Evolutionary conservation across 176 grass and related monocot species (phyloP).

Genomic region (Bonia amplexicaulis): DNA sequence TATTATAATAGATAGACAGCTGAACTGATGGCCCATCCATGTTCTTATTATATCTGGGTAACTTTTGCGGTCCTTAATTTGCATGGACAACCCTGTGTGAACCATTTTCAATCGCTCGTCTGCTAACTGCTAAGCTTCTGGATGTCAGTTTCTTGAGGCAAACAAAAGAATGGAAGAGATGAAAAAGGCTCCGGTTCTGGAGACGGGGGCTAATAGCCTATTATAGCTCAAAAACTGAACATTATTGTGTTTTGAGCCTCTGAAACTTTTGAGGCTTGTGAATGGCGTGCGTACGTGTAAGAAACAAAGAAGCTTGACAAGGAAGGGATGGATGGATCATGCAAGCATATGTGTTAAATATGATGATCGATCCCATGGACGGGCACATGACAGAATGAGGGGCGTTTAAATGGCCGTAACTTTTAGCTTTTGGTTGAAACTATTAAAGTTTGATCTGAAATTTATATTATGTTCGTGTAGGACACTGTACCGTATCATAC

Average conservation of each 20-base stretch:
- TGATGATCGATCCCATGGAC: conserved; percentile 13
- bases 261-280: neutral
- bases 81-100: neutral
- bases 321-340: neutral
- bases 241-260: no score
- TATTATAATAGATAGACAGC: neutral
- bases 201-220: no score
- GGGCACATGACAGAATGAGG: neutral
- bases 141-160: neutral
- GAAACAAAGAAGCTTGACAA: neutral
- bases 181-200: neutral
- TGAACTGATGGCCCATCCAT: neutral
- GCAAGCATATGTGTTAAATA: neutral
- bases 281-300: neutral
- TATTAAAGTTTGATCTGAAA: no score
- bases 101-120: neutral
- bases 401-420: no score
- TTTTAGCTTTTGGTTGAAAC: no score
- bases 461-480: no score
- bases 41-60: neutral
- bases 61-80: neutral
- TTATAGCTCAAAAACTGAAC: no score
- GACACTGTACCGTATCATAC: no score
- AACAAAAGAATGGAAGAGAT: neutral
- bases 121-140: neutral